Conservation (phyloP, 345 rosid species). For the Diplotaxis tenuifolia region DNA sequence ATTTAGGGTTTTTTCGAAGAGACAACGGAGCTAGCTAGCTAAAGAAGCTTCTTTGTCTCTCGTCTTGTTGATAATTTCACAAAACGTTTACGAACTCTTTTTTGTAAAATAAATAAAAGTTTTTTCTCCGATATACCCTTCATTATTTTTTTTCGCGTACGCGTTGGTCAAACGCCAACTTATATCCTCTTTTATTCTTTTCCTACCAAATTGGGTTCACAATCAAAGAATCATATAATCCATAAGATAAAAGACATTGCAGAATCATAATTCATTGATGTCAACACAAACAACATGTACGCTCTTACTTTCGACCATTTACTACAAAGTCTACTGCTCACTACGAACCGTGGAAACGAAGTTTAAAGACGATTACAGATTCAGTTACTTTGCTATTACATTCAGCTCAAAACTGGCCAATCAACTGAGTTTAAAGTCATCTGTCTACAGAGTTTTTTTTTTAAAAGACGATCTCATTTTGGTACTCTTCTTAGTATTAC, state of each 20-base stretch:
- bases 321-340: background rate
- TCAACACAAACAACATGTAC: background rate
- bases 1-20: too few species aligned
- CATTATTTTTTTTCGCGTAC: too few species aligned
- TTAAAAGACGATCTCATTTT: conserved; percentile 10
- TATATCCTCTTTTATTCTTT: background rate
- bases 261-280: background rate
- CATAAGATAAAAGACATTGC: background rate
- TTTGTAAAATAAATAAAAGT: too few species aligned
- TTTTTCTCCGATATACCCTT: too few species aligned
- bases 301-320: background rate
- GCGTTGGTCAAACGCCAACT: too few species aligned
- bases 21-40: too few species aligned
- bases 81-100: too few species aligned
- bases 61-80: too few species aligned
- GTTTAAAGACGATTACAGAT: conserved; percentile 19
- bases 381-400: conserved; percentile 3
- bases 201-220: background rate
- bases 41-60: too few species aligned
- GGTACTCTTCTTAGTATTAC: conserved; percentile 54
- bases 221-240: background rate
- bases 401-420: conserved; percentile 12
- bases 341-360: conserved; percentile 10
- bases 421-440: conserved; percentile 13
- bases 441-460: background rate